Conservation (phyloP, 768 basidiomycete genomes). For the Amanita muscaria region DNA sequence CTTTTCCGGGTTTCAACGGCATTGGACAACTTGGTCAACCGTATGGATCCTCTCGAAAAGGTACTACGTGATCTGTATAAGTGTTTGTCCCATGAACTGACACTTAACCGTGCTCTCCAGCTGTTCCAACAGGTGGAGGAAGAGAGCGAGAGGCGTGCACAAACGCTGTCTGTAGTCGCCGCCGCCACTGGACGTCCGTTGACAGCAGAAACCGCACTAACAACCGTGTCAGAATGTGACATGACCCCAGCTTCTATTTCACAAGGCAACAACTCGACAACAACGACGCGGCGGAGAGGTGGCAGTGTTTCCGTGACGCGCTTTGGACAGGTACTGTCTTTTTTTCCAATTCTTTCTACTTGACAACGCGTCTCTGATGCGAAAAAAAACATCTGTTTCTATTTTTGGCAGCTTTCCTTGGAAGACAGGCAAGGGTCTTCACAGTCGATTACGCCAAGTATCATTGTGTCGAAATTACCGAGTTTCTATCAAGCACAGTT, state of each 20-base stretch:
- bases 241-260: not conserved
- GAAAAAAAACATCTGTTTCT: no score
- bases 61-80: not conserved
- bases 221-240: no score
- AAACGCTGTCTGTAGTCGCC: conserved; percentile 1
- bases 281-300: conserved; percentile 20
- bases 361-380: not conserved
- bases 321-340: conserved; percentile 44
- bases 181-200: not conserved
- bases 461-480: conserved; percentile 35
- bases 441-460: conserved; percentile 9
- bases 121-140: conserved; percentile 14
- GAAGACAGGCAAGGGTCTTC: not conserved
- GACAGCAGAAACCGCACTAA: no score
- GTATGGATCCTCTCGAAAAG: not conserved
- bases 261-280: not conserved
- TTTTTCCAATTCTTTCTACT: not conserved
- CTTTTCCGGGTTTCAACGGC: no score
- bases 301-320: conserved; percentile 52
- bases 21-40: no score
- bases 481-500: conserved; percentile 36
- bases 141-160: conserved; percentile 14
- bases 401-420: not conserved
- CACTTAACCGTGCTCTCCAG: conserved; percentile 3
- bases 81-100: not conserved